Evolutionary conservation across 805 yeast species (phyloP).

Genomic region (Komagataella ulmi): DNA sequence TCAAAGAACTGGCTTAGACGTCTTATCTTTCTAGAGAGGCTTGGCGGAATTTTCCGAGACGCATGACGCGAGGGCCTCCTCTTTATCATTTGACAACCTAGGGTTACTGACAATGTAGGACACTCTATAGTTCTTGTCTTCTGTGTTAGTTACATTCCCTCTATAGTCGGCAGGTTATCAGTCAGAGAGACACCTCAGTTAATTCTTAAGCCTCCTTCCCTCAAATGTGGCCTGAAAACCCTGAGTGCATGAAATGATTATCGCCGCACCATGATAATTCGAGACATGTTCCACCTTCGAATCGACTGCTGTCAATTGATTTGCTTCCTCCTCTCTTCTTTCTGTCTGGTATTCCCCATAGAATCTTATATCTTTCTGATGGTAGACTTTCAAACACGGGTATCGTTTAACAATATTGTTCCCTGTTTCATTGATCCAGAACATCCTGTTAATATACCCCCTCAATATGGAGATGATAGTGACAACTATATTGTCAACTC

Average conservation of each 20-base stretch:
- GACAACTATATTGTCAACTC: conserved; percentile 2
- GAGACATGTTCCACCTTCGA: neutral
- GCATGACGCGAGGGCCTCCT: neutral
- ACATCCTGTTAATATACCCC: conserved; percentile 7
- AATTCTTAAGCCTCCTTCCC: neutral
- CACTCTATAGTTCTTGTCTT: neutral
- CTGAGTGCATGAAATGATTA: neutral
- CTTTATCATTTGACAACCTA: too few relatives aligned
- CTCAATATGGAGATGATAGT: conserved; percentile 5
- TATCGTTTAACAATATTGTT: conserved; percentile 28
- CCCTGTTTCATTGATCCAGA: conserved; percentile 15
- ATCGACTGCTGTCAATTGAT: neutral
- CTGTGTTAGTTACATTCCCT: neutral
- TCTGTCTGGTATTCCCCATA: neutral
- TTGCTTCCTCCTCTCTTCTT: neutral
- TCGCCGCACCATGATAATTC: neutral
- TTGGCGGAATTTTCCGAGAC: neutral
- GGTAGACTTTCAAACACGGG: conserved; percentile 11
- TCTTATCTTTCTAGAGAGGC: neutral
- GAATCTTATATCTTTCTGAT: neutral
- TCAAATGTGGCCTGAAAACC: neutral
- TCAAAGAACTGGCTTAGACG: neutral
- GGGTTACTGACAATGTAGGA: neutral
- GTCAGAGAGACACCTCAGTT: neutral
- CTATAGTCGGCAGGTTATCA: too few relatives aligned